Base-by-base conservation (phyloP, 2,329 filamentous ascomycete genomes). In the Elsinoe arachidis region DNA sequence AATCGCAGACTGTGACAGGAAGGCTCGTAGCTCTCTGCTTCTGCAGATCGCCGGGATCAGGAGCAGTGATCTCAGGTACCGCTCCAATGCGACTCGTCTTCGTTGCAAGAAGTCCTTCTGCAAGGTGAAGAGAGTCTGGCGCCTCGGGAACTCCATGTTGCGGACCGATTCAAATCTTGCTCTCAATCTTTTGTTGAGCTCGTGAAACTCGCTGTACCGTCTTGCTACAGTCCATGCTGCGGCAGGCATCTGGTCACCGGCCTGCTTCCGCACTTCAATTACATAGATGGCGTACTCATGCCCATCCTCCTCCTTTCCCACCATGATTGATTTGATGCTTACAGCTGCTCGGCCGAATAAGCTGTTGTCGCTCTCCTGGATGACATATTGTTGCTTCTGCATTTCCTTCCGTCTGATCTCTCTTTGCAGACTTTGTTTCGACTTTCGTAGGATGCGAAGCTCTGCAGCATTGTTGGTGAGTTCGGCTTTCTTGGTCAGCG, bases 321-420 rank as follows among this genome's bases (percentile, higher is more conserved):
- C 89, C 73, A 96, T 90, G 56, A 96, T 91, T 0, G 88, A 89
- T 67, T 93, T 93, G 68, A 99, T 96, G 64, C 82, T 87, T 65
- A 97, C 84, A 0, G 84, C 89, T 2, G 93, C 92, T 15, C 92
- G 87, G 2, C 93, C 93, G 66, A 95, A 97, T 21, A 99, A 78
- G 70, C 90, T 96, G 70, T 96, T 99, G 69, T 99, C 95, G 67
- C 90, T 96, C 72, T 99, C 93, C 72, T 99, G 93, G 6, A 97
- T 84, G 46, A 95, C 89, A 65, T 99, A 99, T 69, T 99, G 95
- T 70, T 96, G 93, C 55, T 91, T 82, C 69, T 99, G 93, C 67
- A 99, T 81, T 71, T 97, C 92, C 69, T 97, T 99, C 34, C 91
- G 84, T 58, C 90, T 83, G 56, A 97, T 90, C 70, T 99, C 93